Evolutionary conservation across 768 basidiomycete species (phyloP), one percentile per base, ranked within the genome.

Genomic region (Lactifluus echinatus): DNA sequence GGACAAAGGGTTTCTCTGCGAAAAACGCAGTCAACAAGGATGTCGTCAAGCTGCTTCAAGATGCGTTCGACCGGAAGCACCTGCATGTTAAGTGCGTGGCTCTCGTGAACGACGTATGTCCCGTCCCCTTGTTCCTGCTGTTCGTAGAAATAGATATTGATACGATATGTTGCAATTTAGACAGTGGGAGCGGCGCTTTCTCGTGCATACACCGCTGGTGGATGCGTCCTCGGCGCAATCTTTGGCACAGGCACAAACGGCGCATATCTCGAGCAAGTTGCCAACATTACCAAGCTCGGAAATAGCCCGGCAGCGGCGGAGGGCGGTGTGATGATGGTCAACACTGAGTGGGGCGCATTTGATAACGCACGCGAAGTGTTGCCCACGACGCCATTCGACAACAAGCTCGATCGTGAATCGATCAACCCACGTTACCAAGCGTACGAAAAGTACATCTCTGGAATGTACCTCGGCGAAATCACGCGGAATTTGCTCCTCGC

Each of bases 241-340:
- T 98, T 98, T 68, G 96, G 96, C 24, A 99, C 96, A 0, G 96
- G 96, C 17, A 98, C 96, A 5, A 99, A 99, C 67, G 96, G 96
- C 29, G 96, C 96, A 11, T 99, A 96, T 71, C 81, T 99, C 48
- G 95, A 98, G 69, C 79, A 88, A 63, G 74, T 93, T 29, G 77
- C 80, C 50, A 93, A 91, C 50, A 84, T 98, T 67, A 83, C 77
- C 39, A 98, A 98, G 71, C 77, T 96, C 8, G 81, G 80, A 17
- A 83, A 88, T 54, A 77, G 72, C 42, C 74, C 81, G 24, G 81
- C 78, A 6, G 79, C 75, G 10, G 73, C 76, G 8, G 75, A 79
- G 31, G 86, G 83, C 4, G 88, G 84, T 19, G 72, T 79, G 62
- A 99, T 99, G 96, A 80, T 97, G 54, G 82, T 98, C 55, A 99